phyloP scores from a whole-genome alignment of 2,329 filamentous ascomycete species.

The Epichloe gansuensis region DNA sequence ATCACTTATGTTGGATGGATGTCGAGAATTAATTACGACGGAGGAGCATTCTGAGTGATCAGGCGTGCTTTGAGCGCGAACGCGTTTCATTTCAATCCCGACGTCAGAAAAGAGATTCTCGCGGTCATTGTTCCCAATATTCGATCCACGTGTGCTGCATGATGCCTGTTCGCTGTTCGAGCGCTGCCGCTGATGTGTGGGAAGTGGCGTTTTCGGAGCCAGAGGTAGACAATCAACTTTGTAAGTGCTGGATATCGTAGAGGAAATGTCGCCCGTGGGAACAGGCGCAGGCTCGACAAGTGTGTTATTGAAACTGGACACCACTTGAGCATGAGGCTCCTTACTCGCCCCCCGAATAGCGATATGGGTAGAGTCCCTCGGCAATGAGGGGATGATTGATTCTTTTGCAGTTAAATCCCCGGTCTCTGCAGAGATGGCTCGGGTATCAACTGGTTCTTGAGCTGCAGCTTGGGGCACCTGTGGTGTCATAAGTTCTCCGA shows the following conservation, averaged over 20 bases:
- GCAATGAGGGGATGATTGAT: background rate
- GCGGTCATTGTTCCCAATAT: background rate
- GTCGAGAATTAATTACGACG: background rate
- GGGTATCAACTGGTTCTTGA: background rate
- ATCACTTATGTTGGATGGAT: constrained; percentile 1
- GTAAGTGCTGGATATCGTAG: background rate
- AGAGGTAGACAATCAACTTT: background rate
- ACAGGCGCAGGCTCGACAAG: background rate
- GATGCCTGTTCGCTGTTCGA: constrained; percentile 4
- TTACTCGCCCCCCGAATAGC: background rate
- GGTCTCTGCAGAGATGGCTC: background rate
- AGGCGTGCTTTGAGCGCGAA: constrained; percentile 2
- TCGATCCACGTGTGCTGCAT: background rate
- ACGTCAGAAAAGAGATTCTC: background rate
- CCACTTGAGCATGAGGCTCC: background rate
- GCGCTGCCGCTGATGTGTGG: background rate
- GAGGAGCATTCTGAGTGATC: constrained; percentile 1
- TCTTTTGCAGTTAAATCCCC: background rate
- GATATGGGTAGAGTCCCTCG: background rate
- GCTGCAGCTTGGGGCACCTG: background rate
- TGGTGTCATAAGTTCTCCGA: constrained; percentile 2
- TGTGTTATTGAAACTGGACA: background rate
- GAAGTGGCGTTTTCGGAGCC: background rate
- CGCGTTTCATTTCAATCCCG: background rate
- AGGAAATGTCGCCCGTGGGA: background rate